Percentiles rank a stretch among this genome's conserved stretches.
Conservation (phyloP, 2,329 filamentous ascomycete genomes). For the Colletotrichum liaoningense region DNA sequence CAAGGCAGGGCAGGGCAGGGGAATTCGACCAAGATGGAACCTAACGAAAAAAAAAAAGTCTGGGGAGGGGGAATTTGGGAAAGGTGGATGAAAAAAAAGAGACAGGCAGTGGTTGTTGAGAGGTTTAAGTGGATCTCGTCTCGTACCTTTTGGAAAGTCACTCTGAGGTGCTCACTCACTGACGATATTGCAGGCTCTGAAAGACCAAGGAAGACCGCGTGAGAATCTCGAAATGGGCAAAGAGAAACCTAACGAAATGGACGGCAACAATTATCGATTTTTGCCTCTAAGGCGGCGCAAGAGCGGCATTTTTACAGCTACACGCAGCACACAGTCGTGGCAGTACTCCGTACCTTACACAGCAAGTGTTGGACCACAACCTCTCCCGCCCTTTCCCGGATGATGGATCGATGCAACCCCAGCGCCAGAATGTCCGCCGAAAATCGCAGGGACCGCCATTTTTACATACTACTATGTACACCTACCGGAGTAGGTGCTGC, state of each 20-base stretch:
- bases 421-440: slow-evolving; percentile 14
- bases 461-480: not conserved
- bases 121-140: slow-evolving; percentile 37
- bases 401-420: slow-evolving; percentile 18
- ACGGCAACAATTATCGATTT: not conserved
- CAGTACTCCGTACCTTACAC: too few relatives aligned
- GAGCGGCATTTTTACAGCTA: slow-evolving; percentile 10
- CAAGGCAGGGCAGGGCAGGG: not conserved
- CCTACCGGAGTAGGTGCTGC: not conserved
- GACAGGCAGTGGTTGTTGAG: slow-evolving; percentile 37
- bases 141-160: slow-evolving; percentile 21
- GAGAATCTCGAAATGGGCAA: not conserved
- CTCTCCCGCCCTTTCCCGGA: not conserved
- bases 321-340: too few relatives aligned
- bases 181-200: not conserved
- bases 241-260: not conserved
- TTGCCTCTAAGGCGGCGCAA: not conserved
- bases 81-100: not conserved
- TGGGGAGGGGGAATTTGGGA: slow-evolving; percentile 10
- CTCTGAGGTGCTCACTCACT: slow-evolving; percentile 16
- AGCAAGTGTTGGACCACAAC: slow-evolving; percentile 27
- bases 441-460: slow-evolving; percentile 20
- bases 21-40: not conserved
- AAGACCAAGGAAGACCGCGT: not conserved
- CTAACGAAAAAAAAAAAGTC: slow-evolving; percentile 13